A percentile compares a stretch with the other conserved stretches of the same genome.
These are phyloP conservation scores for Sutorius australiensis DNA, from an alignment of 768 basidiomycete species.

Conservation along the genomic window DNA sequence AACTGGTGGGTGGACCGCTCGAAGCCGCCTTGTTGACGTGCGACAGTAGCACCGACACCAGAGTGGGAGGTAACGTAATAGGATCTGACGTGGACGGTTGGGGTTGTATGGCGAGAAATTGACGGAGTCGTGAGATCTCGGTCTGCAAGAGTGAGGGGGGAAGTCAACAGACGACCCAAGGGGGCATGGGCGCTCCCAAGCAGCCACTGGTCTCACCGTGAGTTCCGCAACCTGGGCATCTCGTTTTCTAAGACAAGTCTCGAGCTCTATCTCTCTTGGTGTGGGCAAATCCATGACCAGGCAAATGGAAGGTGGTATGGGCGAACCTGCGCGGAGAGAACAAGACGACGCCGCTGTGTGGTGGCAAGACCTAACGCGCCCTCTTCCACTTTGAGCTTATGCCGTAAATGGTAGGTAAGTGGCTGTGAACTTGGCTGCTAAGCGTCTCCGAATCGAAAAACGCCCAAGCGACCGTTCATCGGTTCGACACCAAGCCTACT, in stretches of 20 bases:
- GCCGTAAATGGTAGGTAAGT: slow-evolving; percentile 29
- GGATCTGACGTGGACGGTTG: slow-evolving; percentile 54
- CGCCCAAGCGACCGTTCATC: too few species aligned
- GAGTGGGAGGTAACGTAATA: slow-evolving; percentile 65
- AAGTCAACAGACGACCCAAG: slow-evolving; percentile 18
- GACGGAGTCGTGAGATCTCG: slow-evolving; percentile 67
- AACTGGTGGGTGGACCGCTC: slow-evolving; percentile 26
- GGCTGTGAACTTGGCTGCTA: slow-evolving; percentile 26
- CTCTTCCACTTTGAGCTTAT: slow-evolving; percentile 21
- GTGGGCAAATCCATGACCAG: slow-evolving; percentile 64
- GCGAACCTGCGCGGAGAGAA: slow-evolving; percentile 12
- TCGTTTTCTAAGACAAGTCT: slow-evolving; percentile 69
- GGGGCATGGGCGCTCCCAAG: slow-evolving; percentile 20
- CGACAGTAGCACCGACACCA: slow-evolving; percentile 65
- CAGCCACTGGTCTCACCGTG: slow-evolving; percentile 48
- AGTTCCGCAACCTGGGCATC: slow-evolving; percentile 70
- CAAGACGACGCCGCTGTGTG: slow-evolving; percentile 24
- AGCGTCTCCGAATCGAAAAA: too few species aligned
- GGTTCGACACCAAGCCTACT: too few species aligned
- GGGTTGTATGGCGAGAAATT: slow-evolving; percentile 59
- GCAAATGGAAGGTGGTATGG: slow-evolving; percentile 10
- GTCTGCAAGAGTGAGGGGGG: slow-evolving; percentile 43
- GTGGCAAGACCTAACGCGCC: slow-evolving; percentile 31
- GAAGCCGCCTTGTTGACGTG: slow-evolving; percentile 50
- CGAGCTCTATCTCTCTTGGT: slow-evolving; percentile 76